Conservation (phyloP, 2,329 filamentous ascomycete genomes). For the Ascochyta fabae region DNA sequence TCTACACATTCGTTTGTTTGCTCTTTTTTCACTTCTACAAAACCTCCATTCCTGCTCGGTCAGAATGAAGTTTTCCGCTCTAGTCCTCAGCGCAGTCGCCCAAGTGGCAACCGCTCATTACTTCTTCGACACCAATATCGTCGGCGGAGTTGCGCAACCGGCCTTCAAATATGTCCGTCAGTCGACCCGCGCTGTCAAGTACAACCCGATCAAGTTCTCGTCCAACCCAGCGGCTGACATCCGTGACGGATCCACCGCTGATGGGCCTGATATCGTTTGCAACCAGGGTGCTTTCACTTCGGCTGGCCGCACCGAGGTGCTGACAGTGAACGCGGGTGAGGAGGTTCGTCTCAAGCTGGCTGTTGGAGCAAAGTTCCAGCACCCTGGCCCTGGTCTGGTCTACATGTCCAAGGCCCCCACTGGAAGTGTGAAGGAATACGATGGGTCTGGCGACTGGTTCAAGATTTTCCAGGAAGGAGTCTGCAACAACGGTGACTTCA, state of each 20-base stretch:
- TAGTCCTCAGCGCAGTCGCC: constrained; percentile 11
- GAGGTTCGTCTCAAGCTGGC: constrained; percentile 28
- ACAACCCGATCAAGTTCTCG: constrained; percentile 37
- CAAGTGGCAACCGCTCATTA: constrained; percentile 33
- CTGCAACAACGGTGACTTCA: constrained; percentile 28
- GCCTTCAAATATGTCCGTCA: constrained; percentile 30
- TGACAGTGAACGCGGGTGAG: constrained; percentile 31
- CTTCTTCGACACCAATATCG: constrained; percentile 32
- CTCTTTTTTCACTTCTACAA: constrained; percentile 13
- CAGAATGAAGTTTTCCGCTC: constrained; percentile 17
- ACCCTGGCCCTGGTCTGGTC: constrained; percentile 33
- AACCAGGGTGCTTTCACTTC: constrained; percentile 31
- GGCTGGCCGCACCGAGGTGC: constrained; percentile 11
- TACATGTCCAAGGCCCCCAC: constrained; percentile 40
- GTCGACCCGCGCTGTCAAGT: constrained; percentile 26
- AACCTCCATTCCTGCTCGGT: constrained; percentile 13
- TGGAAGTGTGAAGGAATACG: constrained; percentile 22
- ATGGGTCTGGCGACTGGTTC: constrained; percentile 40
- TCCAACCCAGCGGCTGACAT: constrained; percentile 23
- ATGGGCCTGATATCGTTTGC: constrained; percentile 36
- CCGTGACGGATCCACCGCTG: constrained; percentile 28
- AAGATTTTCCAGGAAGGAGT: constrained; percentile 37
- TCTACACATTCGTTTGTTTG: constrained; percentile 7
- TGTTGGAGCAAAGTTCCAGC: constrained; percentile 31
- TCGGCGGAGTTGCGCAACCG: constrained; percentile 18